Evolutionary conservation across 2,329 filamentous ascomycete genomes (phyloP).

Genomic region (Calycina herbarum): DNA sequence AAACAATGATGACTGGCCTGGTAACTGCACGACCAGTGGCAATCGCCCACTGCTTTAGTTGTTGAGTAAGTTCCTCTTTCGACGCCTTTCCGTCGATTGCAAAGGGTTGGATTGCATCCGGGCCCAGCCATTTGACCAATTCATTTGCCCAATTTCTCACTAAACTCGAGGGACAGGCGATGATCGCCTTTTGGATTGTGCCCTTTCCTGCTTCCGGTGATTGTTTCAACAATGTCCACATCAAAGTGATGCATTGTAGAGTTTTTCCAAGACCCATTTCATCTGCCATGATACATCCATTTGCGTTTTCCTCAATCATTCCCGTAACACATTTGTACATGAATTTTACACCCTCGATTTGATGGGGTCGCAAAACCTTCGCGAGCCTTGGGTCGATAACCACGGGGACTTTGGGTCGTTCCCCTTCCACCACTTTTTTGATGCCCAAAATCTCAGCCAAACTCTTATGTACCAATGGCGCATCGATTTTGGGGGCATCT

Average conservation of each 20-base stretch:
- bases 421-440: constrained; percentile 80
- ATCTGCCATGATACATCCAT: constrained; percentile 99
- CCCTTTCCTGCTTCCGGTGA: constrained; percentile 91
- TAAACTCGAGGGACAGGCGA: constrained; percentile 93
- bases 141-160: constrained; percentile 99
- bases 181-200: constrained; percentile 94
- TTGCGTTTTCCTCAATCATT: constrained; percentile 89
- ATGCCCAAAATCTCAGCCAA: constrained; percentile 92
- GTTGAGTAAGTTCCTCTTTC: constrained; percentile 87
- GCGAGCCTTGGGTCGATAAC: constrained; percentile 90
- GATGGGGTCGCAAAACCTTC: constrained; percentile 92
- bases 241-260: constrained; percentile 89
- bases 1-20: constrained; percentile 92
- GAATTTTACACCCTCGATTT: constrained; percentile 97
- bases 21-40: constrained; percentile 86
- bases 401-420: constrained; percentile 88
- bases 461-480: constrained; percentile 88
- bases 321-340: constrained; percentile 93
- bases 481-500: constrained; percentile 61
- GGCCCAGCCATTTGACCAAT: constrained; percentile 91
- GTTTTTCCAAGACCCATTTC: constrained; percentile 99
- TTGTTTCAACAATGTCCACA: constrained; percentile 97
- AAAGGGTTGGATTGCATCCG: constrained; percentile 88
- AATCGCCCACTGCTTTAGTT: constrained; percentile 93
- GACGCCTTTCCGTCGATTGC: constrained; percentile 95